These are phyloP conservation scores for Exophiala mesophila DNA, from an alignment of 2,329 filamentous ascomycete species.

Conservation along the genomic window DNA sequence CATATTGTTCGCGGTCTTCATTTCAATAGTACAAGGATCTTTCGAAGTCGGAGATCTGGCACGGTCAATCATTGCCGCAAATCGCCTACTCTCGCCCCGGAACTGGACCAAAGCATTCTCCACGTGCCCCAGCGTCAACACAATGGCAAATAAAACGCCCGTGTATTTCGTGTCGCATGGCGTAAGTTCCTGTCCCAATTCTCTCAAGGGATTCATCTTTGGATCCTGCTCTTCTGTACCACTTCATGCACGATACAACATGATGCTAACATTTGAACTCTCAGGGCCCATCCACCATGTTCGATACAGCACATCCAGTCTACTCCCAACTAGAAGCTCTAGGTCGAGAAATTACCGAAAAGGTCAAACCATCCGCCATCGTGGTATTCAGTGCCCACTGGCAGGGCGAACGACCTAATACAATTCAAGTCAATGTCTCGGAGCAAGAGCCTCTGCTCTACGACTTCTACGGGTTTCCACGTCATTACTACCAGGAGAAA, in stretches of 20 bases:
- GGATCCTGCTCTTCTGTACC: too few relatives aligned
- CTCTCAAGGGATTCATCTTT: too few relatives aligned
- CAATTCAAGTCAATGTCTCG: slow-evolving; percentile 62
- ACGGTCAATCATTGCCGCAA: too few relatives aligned
- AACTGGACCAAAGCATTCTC: too few relatives aligned
- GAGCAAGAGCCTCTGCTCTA: slow-evolving; percentile 64
- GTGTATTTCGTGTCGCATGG: slow-evolving; percentile 52
- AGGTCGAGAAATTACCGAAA: slow-evolving; percentile 64
- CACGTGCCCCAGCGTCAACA: too few relatives aligned
- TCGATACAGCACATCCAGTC: slow-evolving; percentile 63
- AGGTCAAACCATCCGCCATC: slow-evolving; percentile 66
- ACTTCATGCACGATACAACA: neutral
- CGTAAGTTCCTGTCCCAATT: slow-evolving; percentile 28
- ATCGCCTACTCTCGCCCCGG: too few relatives aligned
- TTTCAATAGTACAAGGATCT: too few relatives aligned
- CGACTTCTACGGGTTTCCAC: slow-evolving; percentile 69
- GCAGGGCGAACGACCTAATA: slow-evolving; percentile 51
- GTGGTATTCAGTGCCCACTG: slow-evolving; percentile 76
- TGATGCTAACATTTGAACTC: neutral
- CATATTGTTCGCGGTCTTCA: too few relatives aligned
- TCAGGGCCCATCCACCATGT: slow-evolving; percentile 57
- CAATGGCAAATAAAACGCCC: slow-evolving; percentile 38
- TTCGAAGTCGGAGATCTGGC: too few relatives aligned
- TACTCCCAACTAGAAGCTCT: slow-evolving; percentile 61
- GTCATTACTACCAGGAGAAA: slow-evolving; percentile 62